These are phyloP conservation scores for Allantophomopsis cytisporea DNA, from an alignment of 2,329 filamentous ascomycete species.

Conservation along the genomic window DNA sequence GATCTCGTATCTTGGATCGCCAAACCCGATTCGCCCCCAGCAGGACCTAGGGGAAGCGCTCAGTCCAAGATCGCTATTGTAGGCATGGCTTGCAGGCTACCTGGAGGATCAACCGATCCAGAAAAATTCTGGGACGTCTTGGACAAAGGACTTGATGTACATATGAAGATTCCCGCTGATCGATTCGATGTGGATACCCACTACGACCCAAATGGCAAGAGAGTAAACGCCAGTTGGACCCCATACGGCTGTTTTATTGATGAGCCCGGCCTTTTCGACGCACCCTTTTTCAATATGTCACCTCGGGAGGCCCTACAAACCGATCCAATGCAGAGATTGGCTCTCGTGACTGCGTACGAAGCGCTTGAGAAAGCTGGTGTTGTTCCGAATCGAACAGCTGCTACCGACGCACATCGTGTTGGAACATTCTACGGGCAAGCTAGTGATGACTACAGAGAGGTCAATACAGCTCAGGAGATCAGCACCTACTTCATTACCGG, in stretches of 20 bases:
- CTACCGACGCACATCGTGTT: constrained; percentile 21
- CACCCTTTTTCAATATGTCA: constrained; percentile 73
- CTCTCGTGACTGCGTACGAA: constrained; percentile 62
- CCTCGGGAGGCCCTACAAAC: constrained; percentile 65
- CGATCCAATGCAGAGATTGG: constrained; percentile 65
- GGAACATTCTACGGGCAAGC: constrained; percentile 1
- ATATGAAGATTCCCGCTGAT: too few relatives aligned
- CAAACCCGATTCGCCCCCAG: constrained; percentile 6
- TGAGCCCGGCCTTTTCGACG: constrained; percentile 61
- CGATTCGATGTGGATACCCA: constrained; percentile 59
- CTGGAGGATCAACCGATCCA: constrained; percentile 48
- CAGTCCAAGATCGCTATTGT: constrained; percentile 62
- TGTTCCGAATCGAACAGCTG: constrained; percentile 22
- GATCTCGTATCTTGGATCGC: constrained; percentile 14
- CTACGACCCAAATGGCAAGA: constrained; percentile 55
- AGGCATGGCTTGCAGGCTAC: constrained; percentile 65
- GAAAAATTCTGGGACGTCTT: constrained; percentile 34
- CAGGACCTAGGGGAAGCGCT: constrained; percentile 4
- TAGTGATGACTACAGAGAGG: constrained; percentile 1
- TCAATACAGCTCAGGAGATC: not conserved
- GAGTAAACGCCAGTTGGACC: constrained; percentile 60
- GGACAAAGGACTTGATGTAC: too few relatives aligned
- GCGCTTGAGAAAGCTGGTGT: constrained; percentile 67
- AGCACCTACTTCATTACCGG: not conserved
- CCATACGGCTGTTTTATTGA: constrained; percentile 57